Evolutionary conservation across 2,329 filamentous ascomycete species (phyloP).

Genomic region (Hypoxylon rubiginosum): DNA sequence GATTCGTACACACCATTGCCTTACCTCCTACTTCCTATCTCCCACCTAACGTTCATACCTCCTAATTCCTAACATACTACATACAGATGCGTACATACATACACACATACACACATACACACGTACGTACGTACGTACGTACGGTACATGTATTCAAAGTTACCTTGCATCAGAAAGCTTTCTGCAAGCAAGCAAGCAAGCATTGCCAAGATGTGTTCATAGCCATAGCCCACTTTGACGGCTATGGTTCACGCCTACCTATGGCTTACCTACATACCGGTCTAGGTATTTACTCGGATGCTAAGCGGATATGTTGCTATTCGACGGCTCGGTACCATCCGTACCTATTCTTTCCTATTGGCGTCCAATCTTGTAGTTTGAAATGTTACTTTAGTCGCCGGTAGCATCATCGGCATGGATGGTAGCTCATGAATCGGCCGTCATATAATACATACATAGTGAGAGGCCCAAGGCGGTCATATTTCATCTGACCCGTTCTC

Average conservation of each 20-base stretch:
- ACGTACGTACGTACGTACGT: background rate
- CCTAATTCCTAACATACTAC: background rate
- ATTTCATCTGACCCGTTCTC: conserved; percentile 36
- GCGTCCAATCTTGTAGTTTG: conserved; percentile 28
- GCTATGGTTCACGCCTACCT: conserved; percentile 15
- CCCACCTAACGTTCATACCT: conserved; percentile 17
- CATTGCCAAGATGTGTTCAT: conserved; percentile 27
- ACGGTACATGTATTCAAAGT: conserved; percentile 14
- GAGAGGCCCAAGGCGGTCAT: conserved; percentile 31
- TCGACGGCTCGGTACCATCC: conserved; percentile 18
- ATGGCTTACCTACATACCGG: conserved; percentile 5
- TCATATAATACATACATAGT: conserved; percentile 21
- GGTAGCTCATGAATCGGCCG: conserved; percentile 24
- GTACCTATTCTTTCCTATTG: conserved; percentile 26
- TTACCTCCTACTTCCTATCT: background rate
- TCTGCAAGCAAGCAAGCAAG: conserved; percentile 24
- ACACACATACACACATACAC: too few species aligned
- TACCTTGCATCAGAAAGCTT: conserved; percentile 23
- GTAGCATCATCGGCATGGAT: conserved; percentile 37
- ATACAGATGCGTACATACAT: conserved; percentile 6
- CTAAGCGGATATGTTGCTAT: conserved; percentile 24
- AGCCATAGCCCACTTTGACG: background rate
- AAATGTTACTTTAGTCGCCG: conserved; percentile 39
- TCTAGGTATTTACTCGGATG: conserved; percentile 19
- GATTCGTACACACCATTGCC: background rate